Evolutionary conservation across 257 asterid genomes (phyloP).

Genomic region (Solanum paucissectum): DNA sequence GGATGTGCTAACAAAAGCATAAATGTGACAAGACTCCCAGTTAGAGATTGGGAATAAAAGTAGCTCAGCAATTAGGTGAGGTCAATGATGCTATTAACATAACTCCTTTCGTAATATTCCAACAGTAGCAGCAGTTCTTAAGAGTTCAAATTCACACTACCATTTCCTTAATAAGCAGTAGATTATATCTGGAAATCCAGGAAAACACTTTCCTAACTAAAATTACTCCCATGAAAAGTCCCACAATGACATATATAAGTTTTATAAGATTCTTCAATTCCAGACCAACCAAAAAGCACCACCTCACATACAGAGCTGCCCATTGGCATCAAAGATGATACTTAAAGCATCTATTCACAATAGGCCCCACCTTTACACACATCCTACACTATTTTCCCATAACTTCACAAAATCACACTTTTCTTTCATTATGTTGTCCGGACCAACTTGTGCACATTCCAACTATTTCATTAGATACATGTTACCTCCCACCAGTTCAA

Average conservation of each 20-base stretch:
- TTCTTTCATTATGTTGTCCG: fast-evolving
- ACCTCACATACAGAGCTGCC: slow-evolving; percentile 14
- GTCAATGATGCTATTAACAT: not conserved
- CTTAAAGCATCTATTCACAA: slow-evolving; percentile 31
- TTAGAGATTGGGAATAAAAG: not conserved
- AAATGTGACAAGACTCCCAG: not conserved
- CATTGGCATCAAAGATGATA: slow-evolving; percentile 26
- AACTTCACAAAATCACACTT: not conserved
- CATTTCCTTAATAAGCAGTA: not conserved
- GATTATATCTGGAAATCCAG: not conserved
- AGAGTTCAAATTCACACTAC: not conserved
- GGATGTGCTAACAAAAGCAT: not conserved
- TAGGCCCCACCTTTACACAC: slow-evolving; percentile 43
- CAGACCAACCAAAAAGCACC: slow-evolving; percentile 15
- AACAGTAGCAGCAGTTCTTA: not conserved
- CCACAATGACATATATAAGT: slow-evolving; percentile 10
- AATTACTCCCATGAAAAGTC: not conserved
- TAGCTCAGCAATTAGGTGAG: not conserved
- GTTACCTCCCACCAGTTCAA: not conserved
- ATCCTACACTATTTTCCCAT: slow-evolving; percentile 9
- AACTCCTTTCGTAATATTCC: not conserved
- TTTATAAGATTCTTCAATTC: slow-evolving; percentile 22
- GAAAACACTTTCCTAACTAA: not conserved
- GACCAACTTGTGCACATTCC: not conserved
- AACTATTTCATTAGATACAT: not conserved